A percentile compares a stretch with the other conserved stretches of the same genome.
These are phyloP conservation scores for Phialocephala sp. DNA, from an alignment of 2,329 filamentous ascomycete species.

Conservation along the genomic window DNA sequence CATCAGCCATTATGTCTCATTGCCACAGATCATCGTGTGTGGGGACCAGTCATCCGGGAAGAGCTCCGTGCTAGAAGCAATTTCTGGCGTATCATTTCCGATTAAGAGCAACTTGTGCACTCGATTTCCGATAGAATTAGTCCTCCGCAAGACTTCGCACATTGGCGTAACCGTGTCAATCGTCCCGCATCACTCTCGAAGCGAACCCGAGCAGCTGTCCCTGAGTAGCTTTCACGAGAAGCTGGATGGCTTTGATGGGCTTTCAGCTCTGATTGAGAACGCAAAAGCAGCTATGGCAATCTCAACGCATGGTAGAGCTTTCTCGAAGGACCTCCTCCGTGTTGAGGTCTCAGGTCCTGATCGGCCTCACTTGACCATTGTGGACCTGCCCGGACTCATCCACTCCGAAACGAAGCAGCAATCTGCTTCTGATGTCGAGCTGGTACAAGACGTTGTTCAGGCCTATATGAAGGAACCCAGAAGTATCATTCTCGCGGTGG, in stretches of 20 bases:
- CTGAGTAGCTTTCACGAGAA: slow-evolving; percentile 29
- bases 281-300: slow-evolving; percentile 32
- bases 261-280: slow-evolving; percentile 32
- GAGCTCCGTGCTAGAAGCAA: slow-evolving; percentile 44
- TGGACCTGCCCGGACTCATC: slow-evolving; percentile 64
- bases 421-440: slow-evolving; percentile 45
- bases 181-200: slow-evolving; percentile 28
- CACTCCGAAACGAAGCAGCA: slow-evolving; percentile 54
- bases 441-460: slow-evolving; percentile 55
- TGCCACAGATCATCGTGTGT: slow-evolving; percentile 40
- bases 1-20: slow-evolving; percentile 37
- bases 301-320: slow-evolving; percentile 38
- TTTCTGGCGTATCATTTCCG: slow-evolving; percentile 49
- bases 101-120: slow-evolving; percentile 48
- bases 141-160: slow-evolving; percentile 33
- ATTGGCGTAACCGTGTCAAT: slow-evolving; percentile 29
- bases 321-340: slow-evolving; percentile 31
- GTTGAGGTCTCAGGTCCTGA: slow-evolving; percentile 33
- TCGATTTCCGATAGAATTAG: slow-evolving; percentile 51
- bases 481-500: slow-evolving; percentile 61
- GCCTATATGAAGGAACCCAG: slow-evolving; percentile 60
- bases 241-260: slow-evolving; percentile 31
- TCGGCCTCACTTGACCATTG: slow-evolving; percentile 59
- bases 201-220: slow-evolving; percentile 25
- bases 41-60: slow-evolving; percentile 45